Evolutionary conservation across 305 asterid genomes (phyloP).

Genomic region (Fraxinus xanthoxyloides): DNA sequence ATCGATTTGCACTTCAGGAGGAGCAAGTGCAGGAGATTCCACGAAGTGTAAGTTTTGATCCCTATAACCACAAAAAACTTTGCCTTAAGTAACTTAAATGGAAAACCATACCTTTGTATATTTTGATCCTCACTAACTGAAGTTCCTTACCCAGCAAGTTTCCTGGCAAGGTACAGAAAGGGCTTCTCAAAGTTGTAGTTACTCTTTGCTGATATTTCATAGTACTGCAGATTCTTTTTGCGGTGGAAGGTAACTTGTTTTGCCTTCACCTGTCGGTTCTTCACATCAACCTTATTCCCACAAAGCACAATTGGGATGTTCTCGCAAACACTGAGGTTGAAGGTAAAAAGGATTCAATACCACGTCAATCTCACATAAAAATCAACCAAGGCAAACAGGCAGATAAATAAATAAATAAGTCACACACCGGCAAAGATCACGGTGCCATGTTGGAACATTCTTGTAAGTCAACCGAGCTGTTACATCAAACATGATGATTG

Average conservation of each 20-base stretch:
- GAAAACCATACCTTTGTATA: neutral
- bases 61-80: slow-evolving; percentile 26
- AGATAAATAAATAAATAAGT: neutral
- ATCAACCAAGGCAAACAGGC: neutral
- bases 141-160: slow-evolving; percentile 64
- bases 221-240: slow-evolving; percentile 82
- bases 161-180: slow-evolving; percentile 73
- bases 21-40: slow-evolving; percentile 92
- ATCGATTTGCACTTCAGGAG: slow-evolving; percentile 81
- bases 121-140: neutral
- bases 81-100: neutral
- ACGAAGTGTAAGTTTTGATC: slow-evolving; percentile 75
- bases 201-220: slow-evolving; percentile 95
- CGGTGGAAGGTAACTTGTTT: slow-evolving; percentile 92
- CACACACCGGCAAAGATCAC: slow-evolving; percentile 68
- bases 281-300: slow-evolving; percentile 94
- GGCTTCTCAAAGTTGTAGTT: slow-evolving; percentile 91
- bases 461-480: slow-evolving; percentile 78
- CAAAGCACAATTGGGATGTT: slow-evolving; percentile 89
- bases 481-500: slow-evolving; percentile 83
- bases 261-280: slow-evolving; percentile 89
- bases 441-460: slow-evolving; percentile 86
- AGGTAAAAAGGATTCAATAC: neutral
- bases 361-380: neutral
- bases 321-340: slow-evolving; percentile 54